Conservation (phyloP, 768 basidiomycete genomes). For the Boletus rubroflammeus region DNA sequence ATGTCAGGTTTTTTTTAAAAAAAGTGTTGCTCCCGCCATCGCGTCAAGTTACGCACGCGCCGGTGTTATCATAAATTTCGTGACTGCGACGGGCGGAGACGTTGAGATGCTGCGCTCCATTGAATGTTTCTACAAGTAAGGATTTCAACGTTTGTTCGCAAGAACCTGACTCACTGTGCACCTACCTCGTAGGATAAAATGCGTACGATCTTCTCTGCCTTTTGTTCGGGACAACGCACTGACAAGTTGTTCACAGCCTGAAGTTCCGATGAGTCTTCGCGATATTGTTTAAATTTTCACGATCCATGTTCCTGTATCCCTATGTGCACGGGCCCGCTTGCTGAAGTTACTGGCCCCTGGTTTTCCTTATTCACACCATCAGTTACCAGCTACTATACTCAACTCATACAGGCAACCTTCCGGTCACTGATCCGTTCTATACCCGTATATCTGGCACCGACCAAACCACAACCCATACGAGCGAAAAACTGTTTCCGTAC, state of each 20-base stretch:
- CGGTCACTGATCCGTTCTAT: constrained; percentile 47
- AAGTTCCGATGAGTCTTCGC: constrained; percentile 87
- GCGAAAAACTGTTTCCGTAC: constrained; percentile 66
- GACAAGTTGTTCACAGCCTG: constrained; percentile 52
- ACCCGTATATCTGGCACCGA: constrained; percentile 62
- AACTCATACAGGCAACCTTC: constrained; percentile 39
- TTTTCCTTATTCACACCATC: constrained; percentile 36
- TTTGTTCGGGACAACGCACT: constrained; percentile 15
- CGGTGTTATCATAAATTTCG: constrained; percentile 93
- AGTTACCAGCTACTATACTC: constrained; percentile 49
- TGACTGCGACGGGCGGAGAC: constrained; percentile 95
- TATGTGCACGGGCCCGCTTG: constrained; percentile 52
- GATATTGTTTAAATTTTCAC: constrained; percentile 71
- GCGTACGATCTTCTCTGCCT: constrained; percentile 48
- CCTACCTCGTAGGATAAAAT: constrained; percentile 68
- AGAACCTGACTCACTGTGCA: constrained; percentile 13
- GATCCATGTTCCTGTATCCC: constrained; percentile 74
- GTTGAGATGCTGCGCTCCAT: constrained; percentile 98
- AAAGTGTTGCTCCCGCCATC: constrained; percentile 81
- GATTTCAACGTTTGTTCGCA: constrained; percentile 7
- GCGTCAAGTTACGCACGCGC: constrained; percentile 80
- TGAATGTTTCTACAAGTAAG: constrained; percentile 97
- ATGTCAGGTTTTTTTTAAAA: constrained; percentile 7
- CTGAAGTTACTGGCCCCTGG: constrained; percentile 28
- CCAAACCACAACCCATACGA: constrained; percentile 28